Conservation (phyloP, 2,329 filamentous ascomycete genomes). For the Claviceps purpurea region DNA sequence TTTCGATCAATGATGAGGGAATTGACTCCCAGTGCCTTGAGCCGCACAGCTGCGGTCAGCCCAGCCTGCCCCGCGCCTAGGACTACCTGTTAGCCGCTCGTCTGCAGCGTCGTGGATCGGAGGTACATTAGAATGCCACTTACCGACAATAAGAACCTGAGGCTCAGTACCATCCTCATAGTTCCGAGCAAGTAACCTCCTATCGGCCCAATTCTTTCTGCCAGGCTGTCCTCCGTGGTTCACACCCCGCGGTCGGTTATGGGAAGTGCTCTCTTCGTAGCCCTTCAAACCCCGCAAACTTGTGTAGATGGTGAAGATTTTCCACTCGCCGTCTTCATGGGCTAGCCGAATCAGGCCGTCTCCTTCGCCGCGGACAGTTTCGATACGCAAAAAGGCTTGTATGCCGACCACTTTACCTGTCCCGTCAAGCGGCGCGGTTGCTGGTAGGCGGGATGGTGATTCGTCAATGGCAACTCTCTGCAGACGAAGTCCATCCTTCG, state of each 20-base stretch:
- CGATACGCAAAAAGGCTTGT: constrained; percentile 40
- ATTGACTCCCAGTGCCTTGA: constrained; percentile 44
- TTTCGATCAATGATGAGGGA: constrained; percentile 46
- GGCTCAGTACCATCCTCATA: constrained; percentile 37
- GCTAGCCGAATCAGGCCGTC: constrained; percentile 42
- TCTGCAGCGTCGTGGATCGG: neutral
- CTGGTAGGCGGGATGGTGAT: constrained; percentile 29
- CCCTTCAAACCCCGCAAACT: constrained; percentile 39
- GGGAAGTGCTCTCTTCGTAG: constrained; percentile 34
- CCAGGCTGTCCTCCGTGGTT: constrained; percentile 37
- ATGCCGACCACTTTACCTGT: constrained; percentile 37
- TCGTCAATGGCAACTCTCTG: constrained; percentile 31
- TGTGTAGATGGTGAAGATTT: constrained; percentile 51
- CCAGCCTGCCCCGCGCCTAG: constrained; percentile 47
- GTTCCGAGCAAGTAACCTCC: constrained; percentile 31
- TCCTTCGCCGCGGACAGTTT: constrained; percentile 40
- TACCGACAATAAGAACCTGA: constrained; percentile 47
- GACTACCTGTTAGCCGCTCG: neutral
- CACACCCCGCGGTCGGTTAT: constrained; percentile 39
- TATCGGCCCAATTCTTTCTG: constrained; percentile 48
- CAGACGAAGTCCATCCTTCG: constrained; percentile 26
- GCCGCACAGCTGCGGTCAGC: constrained; percentile 40
- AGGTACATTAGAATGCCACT: constrained; percentile 7
- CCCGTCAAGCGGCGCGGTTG: constrained; percentile 32
- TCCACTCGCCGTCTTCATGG: constrained; percentile 35